A percentile compares a stretch with the other conserved stretches of the same genome.
Conservation (phyloP, 2,329 filamentous ascomycete genomes). For the Fusarium subglutinans region DNA sequence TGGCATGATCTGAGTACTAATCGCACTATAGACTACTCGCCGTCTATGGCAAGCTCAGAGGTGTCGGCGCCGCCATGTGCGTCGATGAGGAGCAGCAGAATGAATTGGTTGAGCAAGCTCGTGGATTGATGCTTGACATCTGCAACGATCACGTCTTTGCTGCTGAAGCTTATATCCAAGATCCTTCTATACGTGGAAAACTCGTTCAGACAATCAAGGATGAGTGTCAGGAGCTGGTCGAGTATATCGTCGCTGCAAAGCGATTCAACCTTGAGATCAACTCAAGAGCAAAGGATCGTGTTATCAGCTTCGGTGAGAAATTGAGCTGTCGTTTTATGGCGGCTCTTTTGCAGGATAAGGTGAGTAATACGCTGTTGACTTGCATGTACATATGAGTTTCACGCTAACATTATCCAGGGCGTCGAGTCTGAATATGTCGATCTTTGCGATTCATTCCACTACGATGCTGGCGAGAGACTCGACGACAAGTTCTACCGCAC, state of each 20-base stretch:
- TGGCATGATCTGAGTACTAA: neutral
- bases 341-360: slow-evolving; percentile 79
- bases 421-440: slow-evolving; percentile 92
- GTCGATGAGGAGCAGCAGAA: slow-evolving; percentile 60
- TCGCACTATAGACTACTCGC: slow-evolving; percentile 60
- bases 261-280: slow-evolving; percentile 80
- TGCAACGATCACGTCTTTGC: slow-evolving; percentile 83
- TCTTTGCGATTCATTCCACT: slow-evolving; percentile 82
- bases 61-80: slow-evolving; percentile 62
- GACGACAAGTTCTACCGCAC: slow-evolving; percentile 76
- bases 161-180: slow-evolving; percentile 69
- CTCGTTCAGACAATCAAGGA: slow-evolving; percentile 74
- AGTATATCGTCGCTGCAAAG: slow-evolving; percentile 73
- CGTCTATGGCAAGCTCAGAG: slow-evolving; percentile 66
- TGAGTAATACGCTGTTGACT: slow-evolving; percentile 43
- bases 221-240: slow-evolving; percentile 83
- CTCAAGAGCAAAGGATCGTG: slow-evolving; percentile 81
- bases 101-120: slow-evolving; percentile 70
- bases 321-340: slow-evolving; percentile 93
- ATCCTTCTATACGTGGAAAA: slow-evolving; percentile 63
- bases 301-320: slow-evolving; percentile 96
- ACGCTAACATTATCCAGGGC: slow-evolving; percentile 58
- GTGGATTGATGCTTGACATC: slow-evolving; percentile 81
- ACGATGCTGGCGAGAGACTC: slow-evolving; percentile 66
- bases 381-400: neutral